phyloP scores from a whole-genome alignment of 805 yeast genomes.

The Saturnispora zaruensis region DNA sequence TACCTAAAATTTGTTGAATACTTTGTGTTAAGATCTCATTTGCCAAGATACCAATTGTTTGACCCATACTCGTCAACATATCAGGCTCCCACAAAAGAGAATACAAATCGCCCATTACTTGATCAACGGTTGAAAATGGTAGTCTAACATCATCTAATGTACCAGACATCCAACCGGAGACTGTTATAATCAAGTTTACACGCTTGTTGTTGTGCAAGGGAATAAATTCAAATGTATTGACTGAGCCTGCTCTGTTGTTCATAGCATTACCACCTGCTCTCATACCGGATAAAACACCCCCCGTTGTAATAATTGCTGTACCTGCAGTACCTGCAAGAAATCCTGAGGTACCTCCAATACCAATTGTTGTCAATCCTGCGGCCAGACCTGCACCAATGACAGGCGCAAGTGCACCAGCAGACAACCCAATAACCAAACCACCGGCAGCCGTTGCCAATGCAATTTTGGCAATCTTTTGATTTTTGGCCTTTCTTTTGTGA shows the following conservation, averaged over 20 bases:
- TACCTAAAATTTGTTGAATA: conserved; percentile 90
- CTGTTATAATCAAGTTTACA: conserved; percentile 77
- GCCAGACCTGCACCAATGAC: conserved; percentile 98
- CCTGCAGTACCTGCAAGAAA: conserved; percentile 97
- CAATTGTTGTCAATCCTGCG: conserved; percentile 92
- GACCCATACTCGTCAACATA: conserved; percentile 92
- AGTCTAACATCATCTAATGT: conserved; percentile 90
- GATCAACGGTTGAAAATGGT: conserved; percentile 95
- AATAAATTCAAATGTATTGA: conserved; percentile 84
- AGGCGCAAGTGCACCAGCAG: conserved; percentile 94
- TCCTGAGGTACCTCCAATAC: conserved; percentile 87
- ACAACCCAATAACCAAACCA: conserved; percentile 83
- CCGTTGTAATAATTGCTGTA: conserved; percentile 84
- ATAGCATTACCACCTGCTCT: conserved; percentile 81
- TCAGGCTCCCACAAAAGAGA: conserved; percentile 97
- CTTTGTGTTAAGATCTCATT: conserved; percentile 89
- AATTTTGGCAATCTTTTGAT: conserved; percentile 69
- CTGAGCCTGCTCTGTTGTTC: conserved; percentile 80
- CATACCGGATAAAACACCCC: conserved; percentile 89
- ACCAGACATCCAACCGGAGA: conserved; percentile 97
- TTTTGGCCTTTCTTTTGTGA: conserved; percentile 58
- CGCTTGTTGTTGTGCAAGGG: conserved; percentile 89
- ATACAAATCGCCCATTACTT: conserved; percentile 93
- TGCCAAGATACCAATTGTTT: conserved; percentile 87
- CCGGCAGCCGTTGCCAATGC: conserved; percentile 97